Percentiles rank a stretch among this genome's conserved stretches.
phyloP scores from a whole-genome alignment of 2,329 filamentous ascomycete species.

The Raffaelea ambrosiae region DNA sequence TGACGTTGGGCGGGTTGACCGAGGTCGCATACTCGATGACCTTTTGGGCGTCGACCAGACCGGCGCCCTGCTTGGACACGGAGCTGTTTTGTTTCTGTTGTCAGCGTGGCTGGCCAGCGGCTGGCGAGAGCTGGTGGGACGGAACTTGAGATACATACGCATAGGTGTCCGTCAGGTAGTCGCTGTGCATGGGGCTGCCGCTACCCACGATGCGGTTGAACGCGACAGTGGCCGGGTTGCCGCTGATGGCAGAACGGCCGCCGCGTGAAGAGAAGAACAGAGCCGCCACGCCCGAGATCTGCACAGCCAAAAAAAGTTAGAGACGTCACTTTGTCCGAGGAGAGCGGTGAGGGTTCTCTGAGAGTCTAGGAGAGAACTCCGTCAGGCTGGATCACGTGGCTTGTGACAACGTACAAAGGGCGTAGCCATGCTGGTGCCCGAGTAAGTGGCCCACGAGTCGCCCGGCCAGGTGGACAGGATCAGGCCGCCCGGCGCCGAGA shows the following conservation, averaged over 20 bases:
- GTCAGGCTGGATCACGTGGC: no score
- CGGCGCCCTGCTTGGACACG: conserved; percentile 9
- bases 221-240: not conserved
- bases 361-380: no score
- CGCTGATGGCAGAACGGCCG: not conserved
- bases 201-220: not conserved
- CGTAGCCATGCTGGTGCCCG: not conserved
- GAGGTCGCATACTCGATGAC: conserved; percentile 7
- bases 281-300: conserved; percentile 1
- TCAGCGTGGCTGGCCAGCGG: no score
- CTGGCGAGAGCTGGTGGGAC: no score
- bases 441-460: not conserved
- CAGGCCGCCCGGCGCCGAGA: not conserved
- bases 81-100: not conserved
- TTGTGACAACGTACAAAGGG: not conserved
- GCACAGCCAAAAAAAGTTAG: no score
- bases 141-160: not conserved
- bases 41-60: conserved; percentile 10
- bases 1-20: conserved; percentile 3
- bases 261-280: not conserved
- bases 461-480: not conserved
- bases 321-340: no score
- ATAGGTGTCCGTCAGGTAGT: not conserved
- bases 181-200: not conserved
- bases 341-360: no score